Base-by-base conservation (phyloP, 768 basidiomycete species). In the Kwoniella sp. region DNA sequence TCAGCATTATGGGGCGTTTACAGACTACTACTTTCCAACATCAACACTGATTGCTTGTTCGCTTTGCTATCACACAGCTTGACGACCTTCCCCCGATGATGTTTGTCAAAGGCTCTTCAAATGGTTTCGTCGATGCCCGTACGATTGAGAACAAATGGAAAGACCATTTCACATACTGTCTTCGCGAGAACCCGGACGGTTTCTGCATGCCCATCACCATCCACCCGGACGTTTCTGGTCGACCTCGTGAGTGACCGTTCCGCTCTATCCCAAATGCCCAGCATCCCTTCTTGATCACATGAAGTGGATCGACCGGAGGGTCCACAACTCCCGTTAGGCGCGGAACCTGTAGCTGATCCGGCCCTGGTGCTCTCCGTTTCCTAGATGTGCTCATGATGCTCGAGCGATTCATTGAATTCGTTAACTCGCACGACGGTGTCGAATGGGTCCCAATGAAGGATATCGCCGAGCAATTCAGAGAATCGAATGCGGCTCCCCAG, bases 101-200 rank as follows among this genome's bases (percentile, higher is more conserved):
- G 87, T 90, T 89, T 79, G 88, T 77, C 67, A 77, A 83, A 83
- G 23, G 84, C 5, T 58, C 83, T 55, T 79, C 86, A 0, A 89
- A 90, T 75, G 89, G 89, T 41, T 90, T 87, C 84, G 89, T 90
- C n/a, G 89, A 88, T 70, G 74, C 85, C 1, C 82, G 86, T 37
- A 86, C 86, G 47, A 85, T 89, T 4, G 87, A 89, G 69, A 84
- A 90, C 62, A 83, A 90, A 5, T 90, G 90, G 89, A 89, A 89
- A 75, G 88, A 88, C 70, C 88, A 84, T 60, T 89, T 89, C 76
- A 84, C 85, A 1, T 90, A 90, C 73, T 85, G 84, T 55, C 89
- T 89, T 76, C 81, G 85, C 1, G 73, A 77, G 54, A 58, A 77
- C 22, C 62, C 64, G 11, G 73, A 75, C 20, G 72, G 76, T 5